phyloP scores from a whole-genome alignment of 768 basidiomycete species.

The Chalciporus piperatus region DNA sequence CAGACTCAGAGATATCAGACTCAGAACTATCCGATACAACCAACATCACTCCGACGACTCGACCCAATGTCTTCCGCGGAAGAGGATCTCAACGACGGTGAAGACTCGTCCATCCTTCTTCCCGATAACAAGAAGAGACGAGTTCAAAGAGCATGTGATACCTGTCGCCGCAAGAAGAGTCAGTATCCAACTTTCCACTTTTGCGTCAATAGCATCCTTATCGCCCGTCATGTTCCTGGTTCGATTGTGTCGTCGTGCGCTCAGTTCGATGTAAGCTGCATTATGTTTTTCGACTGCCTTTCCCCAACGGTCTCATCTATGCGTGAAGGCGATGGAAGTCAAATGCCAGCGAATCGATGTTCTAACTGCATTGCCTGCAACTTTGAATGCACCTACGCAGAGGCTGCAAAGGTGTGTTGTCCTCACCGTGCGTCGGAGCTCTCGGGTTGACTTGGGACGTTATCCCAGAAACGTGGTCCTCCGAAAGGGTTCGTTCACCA shows the following conservation, averaged over 20 bases:
- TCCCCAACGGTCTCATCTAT: neutral
- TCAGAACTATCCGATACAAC: no score
- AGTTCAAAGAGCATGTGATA: slow-evolving; percentile 78
- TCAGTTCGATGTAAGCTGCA: slow-evolving; percentile 23
- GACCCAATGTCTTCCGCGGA: slow-evolving; percentile 52
- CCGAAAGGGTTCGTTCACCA: slow-evolving; percentile 30
- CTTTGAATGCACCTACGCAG: slow-evolving; percentile 53
- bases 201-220: neutral
- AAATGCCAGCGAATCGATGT: slow-evolving; percentile 52
- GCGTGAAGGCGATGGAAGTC: slow-evolving; percentile 55
- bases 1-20: no score
- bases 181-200: slow-evolving; percentile 20
- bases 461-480: slow-evolving; percentile 39
- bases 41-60: neutral
- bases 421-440: neutral
- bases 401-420: slow-evolving; percentile 48
- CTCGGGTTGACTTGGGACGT: neutral
- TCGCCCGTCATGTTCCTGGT: neutral
- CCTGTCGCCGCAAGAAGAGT: slow-evolving; percentile 85
- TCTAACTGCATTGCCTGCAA: slow-evolving; percentile 52
- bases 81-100: slow-evolving; percentile 55
- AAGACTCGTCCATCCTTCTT: slow-evolving; percentile 24
- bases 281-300: neutral
- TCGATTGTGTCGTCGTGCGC: neutral
- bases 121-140: slow-evolving; percentile 61